phyloP scores from a whole-genome alignment of 108 stramenopile species.

The Nannochloropsis salina region DNA sequence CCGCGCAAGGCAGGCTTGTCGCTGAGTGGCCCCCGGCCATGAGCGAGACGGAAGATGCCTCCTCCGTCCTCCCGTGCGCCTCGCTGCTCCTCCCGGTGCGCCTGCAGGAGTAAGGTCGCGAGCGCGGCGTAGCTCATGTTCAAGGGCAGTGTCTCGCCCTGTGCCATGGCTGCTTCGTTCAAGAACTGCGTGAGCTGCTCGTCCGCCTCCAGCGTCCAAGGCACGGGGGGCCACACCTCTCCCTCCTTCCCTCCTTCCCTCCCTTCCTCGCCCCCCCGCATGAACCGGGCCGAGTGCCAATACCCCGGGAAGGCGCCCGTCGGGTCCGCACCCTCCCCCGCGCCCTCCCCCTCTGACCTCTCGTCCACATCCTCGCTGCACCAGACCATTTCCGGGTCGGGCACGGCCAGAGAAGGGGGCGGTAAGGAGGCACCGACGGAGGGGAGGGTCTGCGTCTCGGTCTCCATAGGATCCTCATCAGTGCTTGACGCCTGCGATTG shows the following conservation, averaged over 20 bases:
- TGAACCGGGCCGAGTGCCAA: neutral
- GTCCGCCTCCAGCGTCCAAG: slow-evolving; percentile 40
- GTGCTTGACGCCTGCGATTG: neutral
- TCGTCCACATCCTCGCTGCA: slow-evolving; percentile 45
- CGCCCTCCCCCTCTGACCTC: neutral
- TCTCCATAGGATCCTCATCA: neutral
- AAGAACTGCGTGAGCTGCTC: slow-evolving; percentile 36
- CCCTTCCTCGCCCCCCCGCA: neutral
- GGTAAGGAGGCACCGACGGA: neutral
- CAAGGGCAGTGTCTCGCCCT: slow-evolving; percentile 23
- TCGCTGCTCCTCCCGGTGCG: neutral
- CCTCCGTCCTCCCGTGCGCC: neutral
- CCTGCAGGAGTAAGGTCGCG: neutral
- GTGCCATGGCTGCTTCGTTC: slow-evolving; percentile 27
- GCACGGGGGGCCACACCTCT: neutral
- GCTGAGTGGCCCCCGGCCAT: slow-evolving; percentile 7
- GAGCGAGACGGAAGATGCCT: neutral
- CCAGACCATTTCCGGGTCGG: slow-evolving; percentile 65
- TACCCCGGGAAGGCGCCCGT: neutral
- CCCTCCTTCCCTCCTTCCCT: neutral
- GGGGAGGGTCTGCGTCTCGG: neutral
- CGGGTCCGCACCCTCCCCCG: neutral
- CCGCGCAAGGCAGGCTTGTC: neutral
- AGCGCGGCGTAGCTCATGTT: neutral
- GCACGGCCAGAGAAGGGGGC: slow-evolving; percentile 37